phyloP scores from a whole-genome alignment of 169 alveolate species.

The Eimeria tenella region DNA sequence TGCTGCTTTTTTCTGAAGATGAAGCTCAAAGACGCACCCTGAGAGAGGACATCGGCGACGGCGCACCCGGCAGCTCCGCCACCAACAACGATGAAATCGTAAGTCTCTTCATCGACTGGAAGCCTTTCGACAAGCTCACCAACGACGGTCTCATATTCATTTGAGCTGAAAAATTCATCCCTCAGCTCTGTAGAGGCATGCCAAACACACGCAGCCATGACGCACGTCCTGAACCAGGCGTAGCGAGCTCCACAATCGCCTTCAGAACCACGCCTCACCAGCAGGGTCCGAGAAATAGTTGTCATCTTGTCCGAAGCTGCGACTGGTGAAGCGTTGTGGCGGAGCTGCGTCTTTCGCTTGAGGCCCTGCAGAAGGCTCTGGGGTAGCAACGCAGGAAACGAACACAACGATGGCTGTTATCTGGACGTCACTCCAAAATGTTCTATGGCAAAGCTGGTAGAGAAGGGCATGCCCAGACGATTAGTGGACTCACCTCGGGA shows the following conservation, averaged over 20 bases:
- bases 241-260: neutral
- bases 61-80: constrained; percentile 88
- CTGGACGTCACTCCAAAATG: neutral
- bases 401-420: too few species aligned
- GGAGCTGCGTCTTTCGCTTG: neutral
- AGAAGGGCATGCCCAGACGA: neutral
- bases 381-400: neutral
- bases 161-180: constrained; percentile 17
- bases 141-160: neutral
- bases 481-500: constrained; percentile 29
- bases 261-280: neutral
- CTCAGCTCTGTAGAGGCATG: neutral
- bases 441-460: neutral
- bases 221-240: neutral
- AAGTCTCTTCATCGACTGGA: constrained; percentile 68
- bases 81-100: constrained; percentile 85
- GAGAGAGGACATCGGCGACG: constrained; percentile 82
- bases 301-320: neutral
- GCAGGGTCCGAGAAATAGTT: constrained; percentile 30
- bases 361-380: neutral
- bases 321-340: constrained; percentile 37
- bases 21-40: neutral
- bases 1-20: too few species aligned
- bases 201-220: neutral
- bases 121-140: neutral